phyloP scores from a whole-genome alignment of 1,284 basidiomycete species.

The Malassezia yamatoensis region DNA sequence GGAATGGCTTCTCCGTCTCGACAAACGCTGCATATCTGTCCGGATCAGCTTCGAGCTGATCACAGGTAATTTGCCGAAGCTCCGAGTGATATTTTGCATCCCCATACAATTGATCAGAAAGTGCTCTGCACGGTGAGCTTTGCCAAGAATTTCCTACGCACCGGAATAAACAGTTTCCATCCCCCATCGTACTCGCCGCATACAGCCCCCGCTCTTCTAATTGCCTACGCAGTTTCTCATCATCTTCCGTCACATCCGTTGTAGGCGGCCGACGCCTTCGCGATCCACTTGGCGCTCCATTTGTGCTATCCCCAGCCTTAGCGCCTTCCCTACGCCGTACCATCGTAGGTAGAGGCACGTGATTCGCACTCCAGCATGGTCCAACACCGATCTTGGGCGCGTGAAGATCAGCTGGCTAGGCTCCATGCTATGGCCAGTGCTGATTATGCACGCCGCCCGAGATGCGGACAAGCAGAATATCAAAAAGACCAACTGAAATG shows the following conservation, averaged over 20 bases:
- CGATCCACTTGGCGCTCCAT: not conserved
- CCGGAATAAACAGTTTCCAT: constrained; percentile 46
- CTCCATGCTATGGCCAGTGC: constrained; percentile 12
- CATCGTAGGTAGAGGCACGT: not conserved
- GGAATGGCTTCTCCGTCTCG: constrained; percentile 61
- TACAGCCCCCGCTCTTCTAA: constrained; percentile 41
- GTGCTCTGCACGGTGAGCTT: constrained; percentile 26
- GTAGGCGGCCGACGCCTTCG: not conserved
- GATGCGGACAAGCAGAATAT: not conserved
- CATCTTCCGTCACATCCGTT: constrained; percentile 33
- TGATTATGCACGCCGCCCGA: constrained; percentile 2
- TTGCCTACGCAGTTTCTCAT: constrained; percentile 35
- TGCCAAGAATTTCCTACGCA: constrained; percentile 5
- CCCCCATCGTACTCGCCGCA: constrained; percentile 43
- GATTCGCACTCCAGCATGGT: too few species aligned
- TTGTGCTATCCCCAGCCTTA: too few species aligned
- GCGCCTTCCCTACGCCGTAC: not conserved
- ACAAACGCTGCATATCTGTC: constrained; percentile 75
- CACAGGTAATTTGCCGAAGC: constrained; percentile 58
- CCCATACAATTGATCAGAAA: constrained; percentile 61
- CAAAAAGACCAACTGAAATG: not conserved
- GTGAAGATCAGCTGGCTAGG: constrained; percentile 2
- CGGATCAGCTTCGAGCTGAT: constrained; percentile 64
- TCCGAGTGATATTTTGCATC: constrained; percentile 60
- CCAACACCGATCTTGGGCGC: too few species aligned